These are phyloP conservation scores for Senna siamea DNA, from an alignment of 306 rosid genomes.

Conservation along the genomic window DNA sequence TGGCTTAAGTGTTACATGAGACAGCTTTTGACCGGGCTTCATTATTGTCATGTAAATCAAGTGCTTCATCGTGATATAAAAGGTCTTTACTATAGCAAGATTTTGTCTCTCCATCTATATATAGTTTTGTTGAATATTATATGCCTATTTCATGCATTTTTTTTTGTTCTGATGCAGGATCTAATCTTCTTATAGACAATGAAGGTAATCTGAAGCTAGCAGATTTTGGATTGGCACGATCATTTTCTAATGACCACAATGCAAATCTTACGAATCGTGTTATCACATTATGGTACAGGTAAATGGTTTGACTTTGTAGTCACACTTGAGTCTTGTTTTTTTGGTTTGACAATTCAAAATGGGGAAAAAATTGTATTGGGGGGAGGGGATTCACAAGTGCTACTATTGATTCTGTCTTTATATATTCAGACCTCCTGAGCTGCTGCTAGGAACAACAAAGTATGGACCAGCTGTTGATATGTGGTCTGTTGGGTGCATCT, in stretches of 20 bases:
- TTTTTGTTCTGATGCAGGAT: slow-evolving; percentile 55
- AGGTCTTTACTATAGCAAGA: slow-evolving; percentile 46
- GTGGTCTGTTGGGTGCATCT: slow-evolving; percentile 88
- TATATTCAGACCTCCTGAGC: slow-evolving; percentile 71
- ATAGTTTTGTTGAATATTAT: not conserved
- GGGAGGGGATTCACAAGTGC: not conserved
- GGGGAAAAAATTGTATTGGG: not conserved
- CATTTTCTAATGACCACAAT: slow-evolving; percentile 55
- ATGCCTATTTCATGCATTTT: slow-evolving; percentile 34
- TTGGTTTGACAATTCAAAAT: not conserved
- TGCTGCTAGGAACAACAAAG: slow-evolving; percentile 73
- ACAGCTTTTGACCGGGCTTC: slow-evolving; percentile 73
- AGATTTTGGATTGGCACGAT: slow-evolving; percentile 74
- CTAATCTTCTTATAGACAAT: slow-evolving; percentile 76
- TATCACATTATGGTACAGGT: slow-evolving; percentile 81
- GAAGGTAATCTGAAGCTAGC: slow-evolving; percentile 77
- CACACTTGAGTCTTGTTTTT: slow-evolving; percentile 1
- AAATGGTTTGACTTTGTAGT: slow-evolving; percentile 7
- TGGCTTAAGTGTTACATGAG: slow-evolving; percentile 68
- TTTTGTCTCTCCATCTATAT: not conserved
- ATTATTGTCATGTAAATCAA: slow-evolving; percentile 69
- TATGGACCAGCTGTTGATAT: slow-evolving; percentile 81
- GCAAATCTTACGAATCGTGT: slow-evolving; percentile 77
- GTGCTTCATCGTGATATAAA: slow-evolving; percentile 84
- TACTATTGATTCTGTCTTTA: slow-evolving; percentile 26